phyloP scores from a whole-genome alignment of 257 asterid genomes.

The Primulina eburnea region DNA sequence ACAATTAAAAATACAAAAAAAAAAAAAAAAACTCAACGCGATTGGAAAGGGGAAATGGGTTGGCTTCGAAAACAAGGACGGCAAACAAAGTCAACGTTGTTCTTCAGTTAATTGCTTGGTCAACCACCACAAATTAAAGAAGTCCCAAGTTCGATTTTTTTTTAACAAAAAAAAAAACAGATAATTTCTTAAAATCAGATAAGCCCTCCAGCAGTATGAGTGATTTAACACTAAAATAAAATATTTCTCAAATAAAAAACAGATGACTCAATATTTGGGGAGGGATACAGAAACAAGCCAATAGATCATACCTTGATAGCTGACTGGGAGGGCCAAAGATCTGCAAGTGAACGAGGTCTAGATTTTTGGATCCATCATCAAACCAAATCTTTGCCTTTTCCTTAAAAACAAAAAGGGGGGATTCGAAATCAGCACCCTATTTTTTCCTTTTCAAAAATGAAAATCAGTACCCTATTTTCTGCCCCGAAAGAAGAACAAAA shows the following conservation, averaged over 20 bases:
- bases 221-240: slow-evolving; percentile 18
- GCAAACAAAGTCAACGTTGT: slow-evolving; percentile 36
- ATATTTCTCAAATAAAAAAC: background rate
- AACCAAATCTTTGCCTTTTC: background rate
- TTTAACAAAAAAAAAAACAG: background rate
- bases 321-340: background rate
- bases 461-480: slow-evolving; percentile 8
- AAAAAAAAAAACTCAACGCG: slow-evolving; percentile 32
- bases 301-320: background rate
- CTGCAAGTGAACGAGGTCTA: background rate
- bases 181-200: slow-evolving; percentile 30
- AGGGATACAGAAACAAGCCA: background rate
- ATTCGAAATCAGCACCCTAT: background rate
- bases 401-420: no score
- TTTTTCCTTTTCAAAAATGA: background rate
- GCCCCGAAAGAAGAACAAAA: slow-evolving; percentile 21
- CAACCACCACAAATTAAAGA: slow-evolving; percentile 54
- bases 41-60: slow-evolving; percentile 23
- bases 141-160: slow-evolving; percentile 35
- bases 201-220: slow-evolving; percentile 28
- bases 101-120: slow-evolving; percentile 26
- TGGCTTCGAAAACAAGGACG: slow-evolving; percentile 25
- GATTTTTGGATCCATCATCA: background rate
- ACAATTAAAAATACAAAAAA: slow-evolving; percentile 9
- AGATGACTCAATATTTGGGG: background rate